Base-by-base conservation (phyloP, 2,329 filamentous ascomycete genomes). In the Trichoderma gracile region DNA sequence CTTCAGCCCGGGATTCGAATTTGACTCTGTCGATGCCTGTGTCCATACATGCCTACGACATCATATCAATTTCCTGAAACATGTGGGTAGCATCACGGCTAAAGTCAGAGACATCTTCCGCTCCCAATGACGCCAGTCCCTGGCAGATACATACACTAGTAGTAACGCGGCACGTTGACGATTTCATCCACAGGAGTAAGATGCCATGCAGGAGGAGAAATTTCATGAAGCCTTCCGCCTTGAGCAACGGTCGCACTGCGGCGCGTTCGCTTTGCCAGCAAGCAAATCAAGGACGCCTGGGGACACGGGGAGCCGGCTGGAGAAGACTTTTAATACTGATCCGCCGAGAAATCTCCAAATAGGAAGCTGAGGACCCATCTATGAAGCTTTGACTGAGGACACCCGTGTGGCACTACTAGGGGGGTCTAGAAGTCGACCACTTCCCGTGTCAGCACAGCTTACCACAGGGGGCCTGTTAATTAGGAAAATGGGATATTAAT, bases 321-420 rank as follows among this genome's bases (percentile, higher is more conserved):
- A 49, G 15, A 14, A 33, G 19, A 21, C 12, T 15, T 23, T 25
- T 25, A 19, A 38, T 45, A 54, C 45, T 27, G 53, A 62, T 62
- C 59, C 45, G 59, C 59, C 59, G 49, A 45, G 40, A 38, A 21
- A 7, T 25, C 25, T 54, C 59, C 23, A 62, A 62, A 62, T 15
- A 54, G 59, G 59, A 62, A 62, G 59, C 30, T 62, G 40, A 46
- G 33, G 46, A 46, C 53, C 40, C 45, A 30, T 52, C 38, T 53
- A 46, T 54, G 38, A 52, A 62, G 49, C 49, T 54, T 62, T 40
- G 59, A 50, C 33, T 54, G 59, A 62, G 19, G 58, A 62, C 52
- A 54, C 58, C 33, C 38, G 45, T 19, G 47, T 21, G 40, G 47
- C 47, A 14, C 58, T 53, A 61, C n/a, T n/a, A n/a, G n/a, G n/a